Percentiles rank a stretch among this genome's conserved stretches.
Conservation (phyloP, 1,284 basidiomycete species). For the Grifola frondosa region DNA sequence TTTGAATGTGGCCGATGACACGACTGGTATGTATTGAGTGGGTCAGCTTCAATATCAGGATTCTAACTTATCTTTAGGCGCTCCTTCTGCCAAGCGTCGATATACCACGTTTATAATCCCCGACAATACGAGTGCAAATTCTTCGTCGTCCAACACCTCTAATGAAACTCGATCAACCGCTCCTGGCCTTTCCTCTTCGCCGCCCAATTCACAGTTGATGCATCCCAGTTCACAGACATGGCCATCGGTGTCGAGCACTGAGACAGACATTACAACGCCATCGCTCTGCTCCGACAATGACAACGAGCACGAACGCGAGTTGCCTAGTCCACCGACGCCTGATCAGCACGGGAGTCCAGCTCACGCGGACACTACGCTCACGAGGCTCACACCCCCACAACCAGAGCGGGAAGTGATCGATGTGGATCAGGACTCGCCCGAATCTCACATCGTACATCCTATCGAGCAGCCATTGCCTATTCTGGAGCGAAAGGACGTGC, state of each 20-base stretch:
- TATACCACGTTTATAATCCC: constrained; percentile 11
- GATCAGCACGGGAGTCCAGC: too few relatives aligned
- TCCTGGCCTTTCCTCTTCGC: constrained; percentile 7
- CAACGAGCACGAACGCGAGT: constrained; percentile 38
- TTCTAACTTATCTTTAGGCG: constrained; percentile 4
- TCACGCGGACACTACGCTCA: constrained; percentile 1
- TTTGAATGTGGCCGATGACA: constrained; percentile 8
- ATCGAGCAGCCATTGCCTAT: constrained; percentile 14
- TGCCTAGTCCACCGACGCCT: constrained; percentile 31
- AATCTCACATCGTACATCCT: constrained; percentile 5
- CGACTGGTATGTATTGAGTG: constrained; percentile 6
- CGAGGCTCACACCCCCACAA: constrained; percentile 5
- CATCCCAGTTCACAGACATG: constrained; percentile 19
- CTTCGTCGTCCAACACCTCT: constrained; percentile 9
- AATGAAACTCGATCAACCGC: constrained; percentile 1
- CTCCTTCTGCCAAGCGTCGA: constrained; percentile 16
- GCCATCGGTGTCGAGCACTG: constrained; percentile 26
- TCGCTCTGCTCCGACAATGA: constrained; percentile 67
- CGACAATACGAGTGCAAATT: constrained; percentile 3
- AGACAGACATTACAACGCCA: constrained; percentile 47
- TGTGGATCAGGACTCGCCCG: constrained; percentile 16
- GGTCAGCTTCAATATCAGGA: neutral
- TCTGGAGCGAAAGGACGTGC: constrained; percentile 27
- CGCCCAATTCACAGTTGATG: constrained; percentile 11
- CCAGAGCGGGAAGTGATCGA: constrained; percentile 21